phyloP scores from a whole-genome alignment of 805 yeast genomes.

The Kodamaea neixiangensis region DNA sequence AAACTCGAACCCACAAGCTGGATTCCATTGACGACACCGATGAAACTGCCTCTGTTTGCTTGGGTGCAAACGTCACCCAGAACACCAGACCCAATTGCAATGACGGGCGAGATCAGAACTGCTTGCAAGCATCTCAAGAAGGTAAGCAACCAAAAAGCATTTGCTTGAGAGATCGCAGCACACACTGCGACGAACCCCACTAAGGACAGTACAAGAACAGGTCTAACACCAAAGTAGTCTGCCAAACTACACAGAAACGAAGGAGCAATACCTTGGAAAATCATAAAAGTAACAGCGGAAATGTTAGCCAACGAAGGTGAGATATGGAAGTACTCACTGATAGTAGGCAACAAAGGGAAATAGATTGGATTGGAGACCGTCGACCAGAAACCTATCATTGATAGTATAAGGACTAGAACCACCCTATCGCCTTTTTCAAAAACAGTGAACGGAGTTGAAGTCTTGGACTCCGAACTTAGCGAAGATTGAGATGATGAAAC shows the following conservation, averaged over 20 bases:
- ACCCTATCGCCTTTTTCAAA: constrained; percentile 42
- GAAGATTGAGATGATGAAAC: background rate
- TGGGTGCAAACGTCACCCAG: constrained; percentile 74
- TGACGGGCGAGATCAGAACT: constrained; percentile 72
- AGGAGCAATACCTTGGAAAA: constrained; percentile 79
- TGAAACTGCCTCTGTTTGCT: constrained; percentile 67
- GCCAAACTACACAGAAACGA: constrained; percentile 66
- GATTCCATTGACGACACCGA: constrained; percentile 65
- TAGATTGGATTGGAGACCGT: constrained; percentile 76
- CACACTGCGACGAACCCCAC: constrained; percentile 59
- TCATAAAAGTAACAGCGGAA: constrained; percentile 75
- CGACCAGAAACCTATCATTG: constrained; percentile 63
- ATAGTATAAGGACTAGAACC: constrained; percentile 38
- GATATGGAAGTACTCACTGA: constrained; percentile 56
- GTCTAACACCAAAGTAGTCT: constrained; percentile 73
- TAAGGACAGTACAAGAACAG: constrained; percentile 58
- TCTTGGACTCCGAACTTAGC: background rate
- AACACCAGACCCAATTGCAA: constrained; percentile 69
- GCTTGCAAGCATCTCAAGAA: constrained; percentile 75
- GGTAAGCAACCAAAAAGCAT: constrained; percentile 59
- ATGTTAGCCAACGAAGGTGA: constrained; percentile 61
- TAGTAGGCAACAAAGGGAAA: constrained; percentile 69
- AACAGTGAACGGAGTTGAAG: constrained; percentile 41
- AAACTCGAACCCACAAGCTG: constrained; percentile 73
- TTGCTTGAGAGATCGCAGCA: constrained; percentile 63